Evolutionary conservation across 164 flowering plant genomes (phyloP), one percentile per base, ranked within the genome.

Genomic region (Vitis rupestris): DNA sequence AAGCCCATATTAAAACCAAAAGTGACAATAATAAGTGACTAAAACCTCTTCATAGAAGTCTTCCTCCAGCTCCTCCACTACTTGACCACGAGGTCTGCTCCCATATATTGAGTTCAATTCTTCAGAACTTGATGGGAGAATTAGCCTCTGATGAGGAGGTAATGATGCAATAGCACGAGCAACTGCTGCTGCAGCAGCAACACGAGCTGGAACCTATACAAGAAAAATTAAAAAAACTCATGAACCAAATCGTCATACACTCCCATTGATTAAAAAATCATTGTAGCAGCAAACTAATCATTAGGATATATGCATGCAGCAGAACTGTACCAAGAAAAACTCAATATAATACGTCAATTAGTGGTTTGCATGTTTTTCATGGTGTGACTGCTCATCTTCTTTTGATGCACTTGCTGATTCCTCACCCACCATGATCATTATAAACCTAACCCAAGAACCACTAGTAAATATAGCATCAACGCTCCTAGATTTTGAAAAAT

Each of bases 171-270:
- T 83, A 71, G 89, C 96, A 70, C 96, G 91, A 59, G 99, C 99
- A 65, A 92, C 91, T 72, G 87, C 96, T 56, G 99, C 99, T 17
- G 99, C 98, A 9, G 98, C 97, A 15, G 86, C 97, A 57, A 94
- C 99, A 69, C 98, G 88, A 19, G 87, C 94, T 37, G 98, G 98
- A 74, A 93, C 94, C 99, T 96, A 80, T 29, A 72, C 37, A 67
- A 67, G 69, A 12, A 65, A 57, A 29, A 16, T 5, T 37, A 11
- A 12, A 53, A 23, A 10, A 44, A 61, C 56, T 52, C 13, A 55
- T 56, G 27, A 8, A 11, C 8, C 51, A 37, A 57, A 19, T 4
- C 12, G 15, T 16, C 31, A 59, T 31, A 23, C 29, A 10, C 11
- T 59, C 10, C 10, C 29, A 16, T 19, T 4, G 44, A 59, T 11